Base-by-base conservation (phyloP, 495 filamentous ascomycete genomes). In the Hyaloscypha bicolor region DNA sequence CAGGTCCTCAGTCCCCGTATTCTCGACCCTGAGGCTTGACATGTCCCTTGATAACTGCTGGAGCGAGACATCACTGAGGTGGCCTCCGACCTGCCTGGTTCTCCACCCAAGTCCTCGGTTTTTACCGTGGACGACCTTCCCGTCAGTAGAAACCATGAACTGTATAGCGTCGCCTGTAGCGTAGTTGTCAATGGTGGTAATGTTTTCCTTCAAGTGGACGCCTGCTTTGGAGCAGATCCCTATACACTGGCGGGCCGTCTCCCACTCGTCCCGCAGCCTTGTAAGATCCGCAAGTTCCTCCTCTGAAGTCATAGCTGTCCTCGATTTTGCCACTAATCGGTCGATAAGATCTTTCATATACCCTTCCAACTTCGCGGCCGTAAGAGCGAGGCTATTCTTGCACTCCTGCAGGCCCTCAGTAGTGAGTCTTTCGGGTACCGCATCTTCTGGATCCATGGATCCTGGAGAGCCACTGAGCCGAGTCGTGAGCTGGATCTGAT, bases 121-220 rank as follows among this genome's bases (percentile, higher is more conserved):
- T 64, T 68, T 79, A 51, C 78, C 77, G 55, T 77, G 72, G 59
- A 80, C 55, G 37, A 74, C 63, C 32, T 77, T 72, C 22, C 74
- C 76, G 68, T 76, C 74, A 5, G 79, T 75, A n/a, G 79, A 80
- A 55, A 80, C 76, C 76, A 80, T 78, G 39, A 79, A 80, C 60
- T 80, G 76, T 21, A 80, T 37, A 29, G 79, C 69, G 58, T 80
- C 76, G 12, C 79, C 76, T 39, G 75, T 77, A 42, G 68, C 75
- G 55, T 80, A 74, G 60, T 79, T 79, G 31, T 79, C 76, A 66
- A 80, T 75, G 4, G 57, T 73, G 66, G 66, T 80, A 19, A 74
- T 70, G 51, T 73, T 78, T 63, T 77, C 75, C 48, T 71, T 76
- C 22, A 80, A 63, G 39, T 76, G 65, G 33, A 29, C 71, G 19